A percentile compares a stretch with the other conserved stretches of the same genome.
These are phyloP conservation scores for Cyberlindnera mycetangii DNA, from an alignment of 805 yeast species.

Conservation along the genomic window DNA sequence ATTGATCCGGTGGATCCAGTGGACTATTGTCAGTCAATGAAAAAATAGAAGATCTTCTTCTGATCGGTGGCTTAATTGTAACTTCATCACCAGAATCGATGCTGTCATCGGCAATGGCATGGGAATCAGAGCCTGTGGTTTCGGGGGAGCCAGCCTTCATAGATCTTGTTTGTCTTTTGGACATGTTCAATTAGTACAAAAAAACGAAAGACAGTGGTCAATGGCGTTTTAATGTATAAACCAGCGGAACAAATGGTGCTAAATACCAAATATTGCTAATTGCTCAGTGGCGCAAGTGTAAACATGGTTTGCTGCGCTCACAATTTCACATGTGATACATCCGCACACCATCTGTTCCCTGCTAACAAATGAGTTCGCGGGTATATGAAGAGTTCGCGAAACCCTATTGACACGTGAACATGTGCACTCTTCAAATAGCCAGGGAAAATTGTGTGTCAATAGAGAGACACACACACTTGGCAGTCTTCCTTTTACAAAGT, in stretches of 20 bases:
- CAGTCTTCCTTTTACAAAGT: too few species aligned
- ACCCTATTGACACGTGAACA: not conserved
- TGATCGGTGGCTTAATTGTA: constrained; percentile 17
- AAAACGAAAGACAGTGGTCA: too few species aligned
- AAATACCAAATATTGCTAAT: not conserved
- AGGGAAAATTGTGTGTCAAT: too few species aligned
- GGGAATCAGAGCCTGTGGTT: constrained; percentile 1
- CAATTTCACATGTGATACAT: constrained; percentile 6
- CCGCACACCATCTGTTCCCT: constrained; percentile 3
- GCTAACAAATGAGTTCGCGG: not conserved
- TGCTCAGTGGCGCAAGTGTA: not conserved
- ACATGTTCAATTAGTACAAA: constrained; percentile 15
- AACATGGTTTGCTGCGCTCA: constrained; percentile 1
- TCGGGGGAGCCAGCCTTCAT: constrained; percentile 8
- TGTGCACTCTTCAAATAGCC: too few species aligned
- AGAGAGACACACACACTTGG: too few species aligned
- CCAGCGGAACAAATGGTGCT: not conserved
- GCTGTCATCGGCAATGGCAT: constrained; percentile 21
- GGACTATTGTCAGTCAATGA: constrained; percentile 38
- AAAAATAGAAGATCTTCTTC: constrained; percentile 54
- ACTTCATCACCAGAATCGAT: constrained; percentile 22
- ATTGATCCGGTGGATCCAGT: constrained; percentile 72
- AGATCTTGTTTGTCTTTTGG: constrained; percentile 23
- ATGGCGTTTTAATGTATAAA: not conserved
- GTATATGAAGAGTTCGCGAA: not conserved